These are phyloP conservation scores for Aspergillus oerlinghausenensis DNA, from an alignment of 2,329 filamentous ascomycete species.

Conservation along the genomic window DNA sequence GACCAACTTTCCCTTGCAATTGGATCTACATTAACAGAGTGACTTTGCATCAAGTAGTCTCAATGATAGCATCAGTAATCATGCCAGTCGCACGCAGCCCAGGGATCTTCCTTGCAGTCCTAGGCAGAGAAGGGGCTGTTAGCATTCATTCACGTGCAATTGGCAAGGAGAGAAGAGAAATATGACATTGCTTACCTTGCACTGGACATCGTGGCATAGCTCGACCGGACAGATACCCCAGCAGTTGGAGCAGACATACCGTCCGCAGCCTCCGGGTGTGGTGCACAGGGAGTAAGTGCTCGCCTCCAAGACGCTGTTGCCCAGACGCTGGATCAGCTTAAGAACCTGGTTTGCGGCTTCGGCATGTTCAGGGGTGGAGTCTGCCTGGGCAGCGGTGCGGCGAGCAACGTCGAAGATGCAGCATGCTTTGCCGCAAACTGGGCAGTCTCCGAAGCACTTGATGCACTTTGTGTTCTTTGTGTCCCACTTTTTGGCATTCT, in stretches of 20 bases:
- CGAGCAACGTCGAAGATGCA: conserved; percentile 25
- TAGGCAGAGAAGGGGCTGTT: conserved; percentile 8
- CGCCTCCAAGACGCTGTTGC: conserved; percentile 21
- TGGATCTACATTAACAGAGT: neutral
- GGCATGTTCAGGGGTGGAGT: conserved; percentile 10
- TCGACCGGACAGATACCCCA: conserved; percentile 31
- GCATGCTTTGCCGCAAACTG: conserved; percentile 26
- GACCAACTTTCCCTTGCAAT: neutral
- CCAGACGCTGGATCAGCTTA: conserved; percentile 19
- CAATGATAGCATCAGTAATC: conserved; percentile 3
- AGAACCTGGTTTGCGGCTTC: conserved; percentile 14
- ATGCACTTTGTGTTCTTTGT: conserved; percentile 31
- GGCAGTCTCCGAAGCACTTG: conserved; percentile 23
- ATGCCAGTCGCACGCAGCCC: conserved; percentile 32
- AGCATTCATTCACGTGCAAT: neutral
- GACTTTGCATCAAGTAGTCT: neutral
- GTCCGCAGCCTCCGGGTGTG: conserved; percentile 23
- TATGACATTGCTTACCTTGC: conserved; percentile 19
- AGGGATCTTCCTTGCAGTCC: conserved; percentile 32
- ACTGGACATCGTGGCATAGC: conserved; percentile 31
- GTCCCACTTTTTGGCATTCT: conserved; percentile 23
- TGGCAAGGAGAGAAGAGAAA: neutral
- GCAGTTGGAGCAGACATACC: conserved; percentile 31
- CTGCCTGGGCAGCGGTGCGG: conserved; percentile 7
- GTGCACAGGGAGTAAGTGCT: conserved; percentile 33